Evolutionary conservation across 345 rosid genomes (phyloP).

Genomic region (Pseudoturritis turrita): DNA sequence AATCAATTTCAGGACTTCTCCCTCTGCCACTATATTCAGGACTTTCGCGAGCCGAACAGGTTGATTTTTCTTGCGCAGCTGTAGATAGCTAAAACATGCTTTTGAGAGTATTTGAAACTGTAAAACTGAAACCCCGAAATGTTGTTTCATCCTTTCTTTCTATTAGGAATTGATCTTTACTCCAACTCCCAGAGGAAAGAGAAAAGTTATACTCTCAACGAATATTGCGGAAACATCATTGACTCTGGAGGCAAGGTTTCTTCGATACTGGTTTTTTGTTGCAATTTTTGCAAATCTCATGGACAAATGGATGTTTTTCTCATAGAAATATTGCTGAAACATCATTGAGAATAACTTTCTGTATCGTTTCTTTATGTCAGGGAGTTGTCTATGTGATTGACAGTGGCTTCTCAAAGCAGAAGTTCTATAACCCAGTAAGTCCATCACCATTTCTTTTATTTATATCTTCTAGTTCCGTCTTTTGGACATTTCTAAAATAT

Average conservation of each 20-base stretch:
- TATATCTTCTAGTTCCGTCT: neutral
- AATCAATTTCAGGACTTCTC: constrained; percentile 60
- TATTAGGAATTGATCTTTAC: constrained; percentile 79
- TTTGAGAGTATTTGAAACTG: neutral
- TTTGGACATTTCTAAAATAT: neutral
- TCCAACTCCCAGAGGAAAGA: constrained; percentile 85
- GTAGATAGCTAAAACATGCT: neutral
- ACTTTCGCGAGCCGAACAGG: constrained; percentile 86
- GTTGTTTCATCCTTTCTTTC: constrained; percentile 10
- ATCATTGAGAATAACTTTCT: neutral
- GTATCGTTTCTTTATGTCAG: constrained; percentile 36
- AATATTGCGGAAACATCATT: constrained; percentile 95
- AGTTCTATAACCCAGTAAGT: constrained; percentile 88
- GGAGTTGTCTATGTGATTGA: constrained; percentile 94
- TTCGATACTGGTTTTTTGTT: neutral
- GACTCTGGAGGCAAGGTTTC: constrained; percentile 72
- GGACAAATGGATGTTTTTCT: neutral
- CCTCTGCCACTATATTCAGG: constrained; percentile 84
- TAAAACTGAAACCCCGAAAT: neutral
- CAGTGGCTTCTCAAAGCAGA: constrained; percentile 94
- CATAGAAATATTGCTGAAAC: neutral
- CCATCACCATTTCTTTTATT: constrained; percentile 3
- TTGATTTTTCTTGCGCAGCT: constrained; percentile 4
- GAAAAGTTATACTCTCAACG: constrained; percentile 90
- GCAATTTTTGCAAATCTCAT: neutral